Conservation (phyloP, 768 basidiomycete species). For the Termitomyces sp. region DNA sequence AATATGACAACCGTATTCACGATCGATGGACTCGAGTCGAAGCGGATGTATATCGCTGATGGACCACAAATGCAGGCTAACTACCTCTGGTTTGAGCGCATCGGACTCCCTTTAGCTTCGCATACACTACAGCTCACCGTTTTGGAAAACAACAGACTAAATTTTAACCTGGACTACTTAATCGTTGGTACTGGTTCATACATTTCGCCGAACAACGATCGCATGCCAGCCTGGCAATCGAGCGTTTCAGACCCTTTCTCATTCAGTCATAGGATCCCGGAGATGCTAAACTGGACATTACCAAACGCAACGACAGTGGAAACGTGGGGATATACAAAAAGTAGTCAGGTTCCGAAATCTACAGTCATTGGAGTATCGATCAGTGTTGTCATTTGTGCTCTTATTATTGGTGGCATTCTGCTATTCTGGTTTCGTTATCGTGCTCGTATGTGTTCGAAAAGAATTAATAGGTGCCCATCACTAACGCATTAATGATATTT, state of each 20-base stretch:
- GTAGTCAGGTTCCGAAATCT: neutral
- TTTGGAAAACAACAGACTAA: neutral
- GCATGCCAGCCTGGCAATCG: neutral
- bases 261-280: neutral
- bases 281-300: neutral
- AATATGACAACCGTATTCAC: neutral
- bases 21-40: neutral
- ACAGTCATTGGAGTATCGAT: neutral
- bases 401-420: too few species aligned
- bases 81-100: neutral
- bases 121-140: neutral
- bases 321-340: neutral
- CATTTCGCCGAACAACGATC: neutral
- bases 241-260: neutral
- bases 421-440: neutral
- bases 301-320: neutral
- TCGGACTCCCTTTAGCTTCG: neutral
- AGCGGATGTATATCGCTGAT: neutral
- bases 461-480: neutral
- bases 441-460: neutral
- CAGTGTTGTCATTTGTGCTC: neutral
- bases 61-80: neutral
- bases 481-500: neutral
- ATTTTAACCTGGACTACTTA: neutral
- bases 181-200: neutral